These are phyloP conservation scores for Solanum bukasovii DNA, from an alignment of 257 asterid species.

Conservation along the genomic window DNA sequence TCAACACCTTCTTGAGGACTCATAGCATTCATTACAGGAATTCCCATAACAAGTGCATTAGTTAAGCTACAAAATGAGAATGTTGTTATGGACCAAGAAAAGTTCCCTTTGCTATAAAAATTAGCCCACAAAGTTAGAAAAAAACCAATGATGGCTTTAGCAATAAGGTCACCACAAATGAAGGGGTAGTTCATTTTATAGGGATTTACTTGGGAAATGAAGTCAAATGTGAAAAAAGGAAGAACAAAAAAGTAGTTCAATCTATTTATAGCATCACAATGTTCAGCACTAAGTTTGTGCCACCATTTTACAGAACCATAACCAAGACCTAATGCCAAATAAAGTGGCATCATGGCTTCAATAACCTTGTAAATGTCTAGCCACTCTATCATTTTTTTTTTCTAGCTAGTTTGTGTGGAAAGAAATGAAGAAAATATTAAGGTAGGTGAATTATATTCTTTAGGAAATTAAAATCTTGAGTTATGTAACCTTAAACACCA, in stretches of 20 bases:
- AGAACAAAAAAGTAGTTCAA: constrained; percentile 55
- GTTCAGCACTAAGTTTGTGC: constrained; percentile 57
- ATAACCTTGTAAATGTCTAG: constrained; percentile 51
- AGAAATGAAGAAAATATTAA: not conserved
- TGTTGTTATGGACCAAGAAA: constrained; percentile 51
- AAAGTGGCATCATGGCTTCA: constrained; percentile 42
- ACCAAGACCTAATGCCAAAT: constrained; percentile 50
- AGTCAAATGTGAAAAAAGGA: constrained; percentile 65
- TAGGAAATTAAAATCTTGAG: not conserved
- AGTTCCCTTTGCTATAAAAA: constrained; percentile 14
- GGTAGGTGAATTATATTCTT: not conserved
- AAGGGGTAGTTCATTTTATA: constrained; percentile 54
- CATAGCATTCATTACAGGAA: constrained; percentile 60
- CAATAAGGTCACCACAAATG: constrained; percentile 43
- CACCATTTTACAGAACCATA: constrained; percentile 59
- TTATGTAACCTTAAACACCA: not conserved
- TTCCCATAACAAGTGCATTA: constrained; percentile 65
- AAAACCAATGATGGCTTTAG: constrained; percentile 27
- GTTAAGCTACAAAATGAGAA: constrained; percentile 46
- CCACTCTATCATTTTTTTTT: constrained; percentile 31
- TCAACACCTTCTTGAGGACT: constrained; percentile 47
- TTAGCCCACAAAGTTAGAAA: constrained; percentile 44
- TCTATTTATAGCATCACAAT: constrained; percentile 65
- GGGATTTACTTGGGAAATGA: constrained; percentile 47
- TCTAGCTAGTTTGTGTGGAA: not conserved